phyloP scores from a whole-genome alignment of 2,329 filamentous ascomycete genomes.

The Neopestalotiopsis rosae region DNA sequence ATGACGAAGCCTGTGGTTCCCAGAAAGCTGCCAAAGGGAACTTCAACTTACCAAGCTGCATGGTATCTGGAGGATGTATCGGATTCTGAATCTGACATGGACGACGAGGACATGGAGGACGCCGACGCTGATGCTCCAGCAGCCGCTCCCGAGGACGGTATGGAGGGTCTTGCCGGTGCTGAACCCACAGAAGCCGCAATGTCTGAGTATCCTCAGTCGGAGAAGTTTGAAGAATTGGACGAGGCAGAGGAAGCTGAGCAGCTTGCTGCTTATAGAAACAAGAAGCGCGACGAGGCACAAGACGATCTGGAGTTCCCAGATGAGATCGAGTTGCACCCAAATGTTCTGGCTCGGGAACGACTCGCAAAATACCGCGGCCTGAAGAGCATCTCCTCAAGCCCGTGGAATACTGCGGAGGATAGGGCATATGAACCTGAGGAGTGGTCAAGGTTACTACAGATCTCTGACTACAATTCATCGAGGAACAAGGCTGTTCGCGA shows the following conservation, averaged over 20 bases:
- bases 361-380: slow-evolving; percentile 86
- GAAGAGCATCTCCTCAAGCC: slow-evolving; percentile 86
- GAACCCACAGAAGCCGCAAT: slow-evolving; percentile 78
- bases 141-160: slow-evolving; percentile 80
- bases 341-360: slow-evolving; percentile 84
- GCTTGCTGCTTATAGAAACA: slow-evolving; percentile 79
- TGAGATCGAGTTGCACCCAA: slow-evolving; percentile 91
- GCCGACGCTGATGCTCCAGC: slow-evolving; percentile 42
- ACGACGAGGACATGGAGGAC: slow-evolving; percentile 61
- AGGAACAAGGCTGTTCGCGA: slow-evolving; percentile 80
- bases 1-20: slow-evolving; percentile 64
- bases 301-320: slow-evolving; percentile 97
- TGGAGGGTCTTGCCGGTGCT: slow-evolving; percentile 70
- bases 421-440: slow-evolving; percentile 85
- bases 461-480: slow-evolving; percentile 88
- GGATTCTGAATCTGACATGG: slow-evolving; percentile 79
- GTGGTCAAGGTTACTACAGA: slow-evolving; percentile 83
- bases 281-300: slow-evolving; percentile 79
- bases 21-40: slow-evolving; percentile 85
- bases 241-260: slow-evolving; percentile 81
- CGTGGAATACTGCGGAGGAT: slow-evolving; percentile 91
- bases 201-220: slow-evolving; percentile 92
- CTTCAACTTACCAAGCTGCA: slow-evolving; percentile 90
- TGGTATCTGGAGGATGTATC: slow-evolving; percentile 85
- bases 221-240: slow-evolving; percentile 86